Percentiles rank a stretch among this genome's conserved stretches.
Evolutionary conservation across 2,329 filamentous ascomycete genomes (phyloP).

Genomic region (Fusarium musae): DNA sequence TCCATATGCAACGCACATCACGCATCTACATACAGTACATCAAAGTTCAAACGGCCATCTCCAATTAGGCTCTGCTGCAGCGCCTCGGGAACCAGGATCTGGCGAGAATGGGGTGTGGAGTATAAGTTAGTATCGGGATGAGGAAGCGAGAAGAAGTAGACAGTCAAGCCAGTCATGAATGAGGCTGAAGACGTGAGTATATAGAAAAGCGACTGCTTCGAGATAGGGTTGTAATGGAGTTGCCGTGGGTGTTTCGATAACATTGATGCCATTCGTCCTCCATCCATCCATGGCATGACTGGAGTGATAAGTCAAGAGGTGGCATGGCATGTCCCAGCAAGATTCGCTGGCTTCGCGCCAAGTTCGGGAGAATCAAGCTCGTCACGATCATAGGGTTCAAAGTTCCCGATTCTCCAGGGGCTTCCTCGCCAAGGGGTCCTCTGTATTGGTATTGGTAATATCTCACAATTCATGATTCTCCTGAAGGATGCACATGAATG

Average conservation of each 20-base stretch:
- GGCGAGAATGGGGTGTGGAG: constrained; percentile 21
- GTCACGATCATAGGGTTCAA: background rate
- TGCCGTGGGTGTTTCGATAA: constrained; percentile 19
- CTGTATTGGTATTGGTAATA: background rate
- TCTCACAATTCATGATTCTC: background rate
- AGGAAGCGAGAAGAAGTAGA: constrained; percentile 8
- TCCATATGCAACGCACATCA: constrained; percentile 32
- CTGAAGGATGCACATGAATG: constrained; percentile 1
- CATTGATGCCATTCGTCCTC: background rate
- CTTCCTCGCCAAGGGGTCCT: background rate
- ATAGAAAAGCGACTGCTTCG: background rate
- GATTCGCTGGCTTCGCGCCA: background rate
- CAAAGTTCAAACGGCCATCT: constrained; percentile 25
- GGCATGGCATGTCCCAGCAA: background rate
- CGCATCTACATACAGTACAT: constrained; percentile 6
- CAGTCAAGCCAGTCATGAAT: constrained; percentile 23
- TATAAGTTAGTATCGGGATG: background rate
- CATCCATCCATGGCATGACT: background rate
- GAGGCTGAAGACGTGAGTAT: constrained; percentile 30
- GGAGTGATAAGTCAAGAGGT: background rate
- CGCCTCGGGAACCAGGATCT: constrained; percentile 9
- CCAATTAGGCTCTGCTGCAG: constrained; percentile 37
- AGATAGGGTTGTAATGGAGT: constrained; percentile 20
- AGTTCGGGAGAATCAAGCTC: background rate
- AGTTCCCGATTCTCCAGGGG: background rate